Percentiles rank a stretch among this genome's conserved stretches.
These are phyloP conservation scores for Clohesyomyces aquaticus DNA, from an alignment of 495 filamentous ascomycete genomes.

Conservation along the genomic window DNA sequence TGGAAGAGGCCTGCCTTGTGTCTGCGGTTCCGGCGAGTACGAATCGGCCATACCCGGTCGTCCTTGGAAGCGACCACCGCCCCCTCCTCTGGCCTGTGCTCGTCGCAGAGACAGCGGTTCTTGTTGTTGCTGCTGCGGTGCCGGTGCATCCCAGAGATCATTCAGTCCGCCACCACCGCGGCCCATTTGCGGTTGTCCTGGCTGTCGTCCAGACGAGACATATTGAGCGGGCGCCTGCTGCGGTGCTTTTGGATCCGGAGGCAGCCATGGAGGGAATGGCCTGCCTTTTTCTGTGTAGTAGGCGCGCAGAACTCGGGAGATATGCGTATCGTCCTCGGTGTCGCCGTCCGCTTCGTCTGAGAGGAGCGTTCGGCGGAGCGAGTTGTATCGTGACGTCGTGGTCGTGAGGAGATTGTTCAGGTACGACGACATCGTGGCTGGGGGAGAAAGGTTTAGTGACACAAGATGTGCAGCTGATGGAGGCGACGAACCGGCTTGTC, in stretches of 20 bases:
- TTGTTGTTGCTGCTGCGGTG: conserved; percentile 50
- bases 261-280: conserved; percentile 85
- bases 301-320: conserved; percentile 90
- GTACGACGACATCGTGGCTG: conserved; percentile 71
- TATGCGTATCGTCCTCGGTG: conserved; percentile 91
- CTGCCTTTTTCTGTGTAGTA: conserved; percentile 91
- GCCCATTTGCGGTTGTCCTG: conserved; percentile 41
- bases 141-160: conserved; percentile 79
- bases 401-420: conserved; percentile 77
- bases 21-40: conserved; percentile 44
- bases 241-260: conserved; percentile 76
- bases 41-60: conserved; percentile 37
- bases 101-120: conserved; percentile 61
- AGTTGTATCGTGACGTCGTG: conserved; percentile 77
- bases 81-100: conserved; percentile 40
- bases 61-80: conserved; percentile 39
- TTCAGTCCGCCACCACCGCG: conserved; percentile 61
- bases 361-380: conserved; percentile 77
- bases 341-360: conserved; percentile 82
- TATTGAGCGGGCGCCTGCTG: conserved; percentile 56
- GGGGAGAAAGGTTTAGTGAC: not conserved
- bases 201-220: conserved; percentile 49
- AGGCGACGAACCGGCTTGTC: not conserved
- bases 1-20: conserved; percentile 63
- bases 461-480: not conserved